Evolutionary conservation across 2,329 filamentous ascomycete species (phyloP), one percentile per base, ranked within the genome.

Genomic region (Alternaria novae-zelandiae): DNA sequence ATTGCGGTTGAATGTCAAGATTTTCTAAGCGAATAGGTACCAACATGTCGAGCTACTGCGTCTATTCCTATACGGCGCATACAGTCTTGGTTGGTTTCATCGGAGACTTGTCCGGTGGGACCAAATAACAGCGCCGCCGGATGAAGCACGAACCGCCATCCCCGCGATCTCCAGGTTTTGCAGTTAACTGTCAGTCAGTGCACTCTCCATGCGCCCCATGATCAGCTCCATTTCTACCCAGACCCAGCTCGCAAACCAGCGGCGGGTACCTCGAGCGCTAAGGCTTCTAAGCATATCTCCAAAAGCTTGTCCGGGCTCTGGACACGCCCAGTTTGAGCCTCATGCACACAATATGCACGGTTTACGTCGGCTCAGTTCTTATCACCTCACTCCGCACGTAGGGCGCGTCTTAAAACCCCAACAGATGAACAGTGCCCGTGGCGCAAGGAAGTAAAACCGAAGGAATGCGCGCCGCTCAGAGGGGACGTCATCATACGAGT

Each of bases 331-430:
- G 26, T 9, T 56, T 57, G 57, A 72, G 66, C 67, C 70, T 69
- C 71, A 62, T 54, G 57, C 49, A 58, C 44, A 58, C 47, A 32
- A 28, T 10, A 10, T 3, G 21, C 49, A 23, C 71, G 71, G 66
- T 57, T 72, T 60, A 46, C 68, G 21, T 68, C 71, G 71, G 71
- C 61, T 59, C 55, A 66, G 51, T 41, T 28, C 6, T n/a, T n/a
- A 21, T 45, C 41, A 15, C 30, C 11, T 49, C 21, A 43, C 21
- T 61, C 63, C 55, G 46, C 20, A 26, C 51, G 61, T 66, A 59
- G 59, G 61, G 32, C 46, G 50, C 50, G 5, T 17, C 15, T 25
- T 26, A 44, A 61, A 47, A 47, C 25, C 50, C 63, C 65, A 62
- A 20, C 8, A n/a, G 25, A 26, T 57, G 67, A 50, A 53, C 61